Base-by-base conservation (phyloP, 1,284 basidiomycete species). In the Rhodotorula glutinis region DNA sequence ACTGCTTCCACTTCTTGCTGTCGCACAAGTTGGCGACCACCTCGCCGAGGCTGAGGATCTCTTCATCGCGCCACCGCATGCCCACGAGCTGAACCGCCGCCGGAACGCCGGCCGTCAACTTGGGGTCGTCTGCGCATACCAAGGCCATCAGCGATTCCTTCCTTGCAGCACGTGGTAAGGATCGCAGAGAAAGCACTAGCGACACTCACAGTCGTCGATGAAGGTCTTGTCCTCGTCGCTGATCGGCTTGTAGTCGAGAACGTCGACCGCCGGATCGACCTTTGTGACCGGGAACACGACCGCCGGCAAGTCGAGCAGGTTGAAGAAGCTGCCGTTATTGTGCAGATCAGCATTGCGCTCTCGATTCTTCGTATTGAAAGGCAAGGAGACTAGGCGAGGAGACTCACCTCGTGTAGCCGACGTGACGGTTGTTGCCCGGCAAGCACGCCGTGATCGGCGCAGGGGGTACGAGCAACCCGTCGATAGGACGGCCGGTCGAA, bases 161-260 rank as follows among this genome's bases (percentile, higher is more conserved):
- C n/a, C n/a, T n/a, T n/a, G n/a, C n/a, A n/a, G n/a, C n/a, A n/a
- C n/a, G n/a, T n/a, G n/a, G n/a, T n/a, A n/a, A n/a, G n/a, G n/a
- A n/a, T n/a, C n/a, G n/a, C n/a, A 11, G 44, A 3, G 23, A 21
- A 21, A 23, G 16, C 46, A 33, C 16, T 2, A 25, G 4, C 25
- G 25, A 8, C 19, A 75, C 86, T 66, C 76, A 88, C 87, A 89
- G 41, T 80, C 69, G 47, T 85, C 80, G 75, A 85, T 83, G 44
- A 83, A 78, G 9, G 57, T 65, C 75, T 81, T 78, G 75, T 89
- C 88, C 4, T 73, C 60, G 4, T 79, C 75, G 51, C 78, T 81
- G 56, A 84, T 77, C 75, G 86, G 85, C 30, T 25, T 11, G 2
- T 57, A 14, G 44, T 52, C 41, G 7, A 41, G 51, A 4, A 23